Evolutionary conservation across 2,329 filamentous ascomycete genomes (phyloP), one percentile per base, ranked within the genome.

Genomic region (Emergomyces orientalis): DNA sequence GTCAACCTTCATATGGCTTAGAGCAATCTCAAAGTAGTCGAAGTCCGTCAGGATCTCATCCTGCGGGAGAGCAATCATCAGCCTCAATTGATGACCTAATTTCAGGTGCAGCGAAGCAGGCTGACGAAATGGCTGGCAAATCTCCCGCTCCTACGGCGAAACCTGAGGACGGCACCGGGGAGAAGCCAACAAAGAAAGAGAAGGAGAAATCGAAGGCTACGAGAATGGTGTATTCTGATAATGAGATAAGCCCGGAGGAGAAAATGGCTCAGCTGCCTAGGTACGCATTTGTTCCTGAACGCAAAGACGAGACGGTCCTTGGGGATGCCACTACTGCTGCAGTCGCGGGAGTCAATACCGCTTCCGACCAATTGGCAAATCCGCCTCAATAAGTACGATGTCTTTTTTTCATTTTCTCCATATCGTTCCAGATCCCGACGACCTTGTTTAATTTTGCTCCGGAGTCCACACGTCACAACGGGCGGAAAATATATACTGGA

Each of bases 211-310:
- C 82, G 71, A 88, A 87, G 72, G 80, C 81, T 63, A 83, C 78
- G 69, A 80, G 84, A 73, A 87, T 96, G 83, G 81, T 96, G 37
- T 96, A 94, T 78, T 86, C 86, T 65, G 90, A 95, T 72, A 86
- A 88, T 60, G 87, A 88, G 63, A 79, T 86, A 71, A 94, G 89
- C 70, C 89, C 91, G 1, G 92, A 97, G 78, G 92, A 96, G 81
- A 90, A 87, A 77, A 91, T 96, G 89, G 88, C 90, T 34, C 78
- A 80, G 72, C 79, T 94, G 78, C 81, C 88, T 65, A 87, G 86
- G 75, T 96, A 95, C 79, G 86, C 87, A 69, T 88, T 84, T 74
- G 79, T 79, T 71, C 83, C 82, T 70, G 74, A 77, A 68, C 72
- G 69, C 62, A 74, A 72, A 69, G 69, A 66, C 60, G 71, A 77